Conservation (phyloP, 1,284 basidiomycete genomes). For the Moesziomyces antarcticus region DNA sequence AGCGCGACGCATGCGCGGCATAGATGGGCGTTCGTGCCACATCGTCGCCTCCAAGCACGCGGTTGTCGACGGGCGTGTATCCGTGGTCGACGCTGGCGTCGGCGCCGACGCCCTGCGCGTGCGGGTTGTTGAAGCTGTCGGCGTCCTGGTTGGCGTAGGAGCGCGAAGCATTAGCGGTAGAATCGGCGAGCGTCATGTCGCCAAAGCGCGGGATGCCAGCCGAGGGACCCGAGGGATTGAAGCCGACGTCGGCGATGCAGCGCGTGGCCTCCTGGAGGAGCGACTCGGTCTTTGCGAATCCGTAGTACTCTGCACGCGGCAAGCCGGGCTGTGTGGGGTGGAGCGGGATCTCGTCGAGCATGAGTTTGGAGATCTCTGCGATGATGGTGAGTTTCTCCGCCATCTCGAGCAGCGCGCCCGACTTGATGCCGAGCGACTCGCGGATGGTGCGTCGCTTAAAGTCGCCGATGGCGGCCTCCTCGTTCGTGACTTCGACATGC, state of each 20-base stretch:
- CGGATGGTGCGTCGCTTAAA: conserved; percentile 80
- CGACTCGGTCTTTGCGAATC: conserved; percentile 54
- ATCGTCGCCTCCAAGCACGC: conserved; percentile 20
- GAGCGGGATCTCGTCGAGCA: conserved; percentile 85
- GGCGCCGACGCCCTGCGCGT: conserved; percentile 9
- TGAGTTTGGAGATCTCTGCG: conserved; percentile 81
- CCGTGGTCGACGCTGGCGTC: conserved; percentile 25
- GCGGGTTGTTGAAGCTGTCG: conserved; percentile 15
- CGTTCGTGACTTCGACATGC: conserved; percentile 84
- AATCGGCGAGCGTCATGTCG: conserved; percentile 27
- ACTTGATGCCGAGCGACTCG: conserved; percentile 84
- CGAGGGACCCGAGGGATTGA: conserved; percentile 45
- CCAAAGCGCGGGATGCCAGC: conserved; percentile 38
- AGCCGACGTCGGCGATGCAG: conserved; percentile 57
- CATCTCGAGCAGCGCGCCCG: conserved; percentile 85
- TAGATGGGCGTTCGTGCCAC: conserved; percentile 44
- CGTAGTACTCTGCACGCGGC: conserved; percentile 77
- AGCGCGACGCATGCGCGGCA: conserved; percentile 41
- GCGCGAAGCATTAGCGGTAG: conserved; percentile 27
- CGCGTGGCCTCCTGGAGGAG: conserved; percentile 56
- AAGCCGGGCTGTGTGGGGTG: conserved; percentile 83
- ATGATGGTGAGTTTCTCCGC: conserved; percentile 88
- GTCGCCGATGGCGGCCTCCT: conserved; percentile 84
- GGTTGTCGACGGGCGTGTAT: conserved; percentile 25
- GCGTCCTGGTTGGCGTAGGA: conserved; percentile 19